These are phyloP conservation scores for Tetrahymena elliotti DNA, from an alignment of 73 alveolate genomes.

Conservation along the genomic window DNA sequence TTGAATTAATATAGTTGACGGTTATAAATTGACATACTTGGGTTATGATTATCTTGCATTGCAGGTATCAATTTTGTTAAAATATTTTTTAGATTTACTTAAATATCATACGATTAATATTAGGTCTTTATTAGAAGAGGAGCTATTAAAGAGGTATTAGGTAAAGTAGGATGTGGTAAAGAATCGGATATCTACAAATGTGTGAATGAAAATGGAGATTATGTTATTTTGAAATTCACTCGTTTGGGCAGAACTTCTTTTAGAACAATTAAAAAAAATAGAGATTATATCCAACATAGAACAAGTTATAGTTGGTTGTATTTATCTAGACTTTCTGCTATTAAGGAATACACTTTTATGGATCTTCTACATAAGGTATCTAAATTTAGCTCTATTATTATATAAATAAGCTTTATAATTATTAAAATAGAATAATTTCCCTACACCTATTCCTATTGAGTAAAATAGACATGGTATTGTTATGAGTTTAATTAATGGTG, in stretches of 20 bases:
- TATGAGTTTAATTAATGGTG: conserved; percentile 28
- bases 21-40: conserved; percentile 85
- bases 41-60: conserved; percentile 86
- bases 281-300: conserved; percentile 90
- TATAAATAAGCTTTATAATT: neutral
- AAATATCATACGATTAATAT: too few relatives aligned
- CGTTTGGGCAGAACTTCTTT: conserved; percentile 95
- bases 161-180: conserved; percentile 94
- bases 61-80: neutral
- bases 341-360: conserved; percentile 94
- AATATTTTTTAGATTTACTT: too few relatives aligned
- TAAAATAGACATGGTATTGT: conserved; percentile 43
- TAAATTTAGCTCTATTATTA: conserved; percentile 14
- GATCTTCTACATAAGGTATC: conserved; percentile 65
- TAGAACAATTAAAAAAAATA: conserved; percentile 83
- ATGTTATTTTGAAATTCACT: conserved; percentile 67
- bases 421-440: conserved; percentile 11
- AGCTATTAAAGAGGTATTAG: conserved; percentile 69
- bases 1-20: conserved; percentile 61
- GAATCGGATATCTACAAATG: conserved; percentile 95
- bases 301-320: conserved; percentile 89
- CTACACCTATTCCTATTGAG: conserved; percentile 22
- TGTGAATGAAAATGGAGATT: conserved; percentile 52
- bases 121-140: conserved; percentile 67
- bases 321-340: conserved; percentile 90